These are phyloP conservation scores for sorghum (Sorghum bicolor) DNA, from an alignment of 176 grass and related monocot genomes.

Conservation along the genomic window Sorghum_bicolor_NCBIv3 NC_012876.2:2681501-2682000, in stretches of 20 bases:
- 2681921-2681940: neutral
- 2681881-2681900: slow-evolving; percentile 6
- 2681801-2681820: neutral
- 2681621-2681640: slow-evolving; percentile 63
- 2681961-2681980: neutral
- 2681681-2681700: too few relatives aligned
- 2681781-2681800: slow-evolving; percentile 1
- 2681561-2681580: slow-evolving; percentile 87
- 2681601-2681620: slow-evolving; percentile 94
- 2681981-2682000: neutral
- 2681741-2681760: neutral
- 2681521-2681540: slow-evolving; percentile 93
- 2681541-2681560: slow-evolving; percentile 93
- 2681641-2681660: neutral
- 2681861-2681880: neutral
- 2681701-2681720: too few relatives aligned
- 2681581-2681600: slow-evolving; percentile 93
- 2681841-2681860: neutral
- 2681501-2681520: slow-evolving; percentile 96
- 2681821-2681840: slow-evolving; percentile 9
- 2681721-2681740: neutral
- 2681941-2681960: neutral
- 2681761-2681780: neutral
- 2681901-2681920: neutral
- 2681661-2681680: neutral